These are phyloP conservation scores for Arxiozyma telluris DNA, from an alignment of 1,139 yeast genomes.

Conservation along the genomic window DNA sequence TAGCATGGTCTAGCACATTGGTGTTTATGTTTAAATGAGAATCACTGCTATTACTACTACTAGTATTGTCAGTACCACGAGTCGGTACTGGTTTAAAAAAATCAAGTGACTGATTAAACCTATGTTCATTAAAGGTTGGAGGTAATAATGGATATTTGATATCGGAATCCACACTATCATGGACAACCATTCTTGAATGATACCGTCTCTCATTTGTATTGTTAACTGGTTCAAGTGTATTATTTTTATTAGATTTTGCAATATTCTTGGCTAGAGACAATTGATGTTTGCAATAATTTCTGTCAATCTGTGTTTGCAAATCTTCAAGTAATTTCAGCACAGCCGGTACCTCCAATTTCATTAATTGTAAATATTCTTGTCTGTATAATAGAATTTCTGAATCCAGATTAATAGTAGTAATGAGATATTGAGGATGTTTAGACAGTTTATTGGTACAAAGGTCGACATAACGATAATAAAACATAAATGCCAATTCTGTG, in stretches of 20 bases:
- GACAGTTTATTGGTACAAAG: slow-evolving; percentile 26
- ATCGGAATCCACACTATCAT: not conserved
- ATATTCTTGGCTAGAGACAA: slow-evolving; percentile 23
- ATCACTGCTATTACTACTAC: not conserved
- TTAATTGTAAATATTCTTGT: slow-evolving; percentile 23
- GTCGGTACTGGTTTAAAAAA: slow-evolving; percentile 8
- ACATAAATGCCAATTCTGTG: slow-evolving; percentile 19
- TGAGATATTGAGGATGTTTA: slow-evolving; percentile 21
- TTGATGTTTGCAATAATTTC: slow-evolving; percentile 16
- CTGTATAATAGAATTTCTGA: slow-evolving; percentile 12
- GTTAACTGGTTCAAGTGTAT: slow-evolving; percentile 3
- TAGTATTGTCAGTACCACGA: not conserved
- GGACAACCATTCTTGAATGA: not conserved
- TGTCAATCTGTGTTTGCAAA: slow-evolving; percentile 17
- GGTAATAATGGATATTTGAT: slow-evolving; percentile 11
- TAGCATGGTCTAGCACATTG: not conserved
- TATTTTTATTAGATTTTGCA: slow-evolving; percentile 11
- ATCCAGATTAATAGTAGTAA: not conserved
- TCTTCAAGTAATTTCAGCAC: slow-evolving; percentile 24
- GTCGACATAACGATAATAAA: slow-evolving; percentile 27
- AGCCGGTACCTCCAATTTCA: slow-evolving; percentile 28
- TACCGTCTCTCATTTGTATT: not conserved
- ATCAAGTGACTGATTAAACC: slow-evolving; percentile 20
- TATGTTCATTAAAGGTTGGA: slow-evolving; percentile 20
- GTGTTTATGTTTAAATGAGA: not conserved